phyloP scores from a whole-genome alignment of 352 stramenopile species.

The Globisporangium recalcitrans region DNA sequence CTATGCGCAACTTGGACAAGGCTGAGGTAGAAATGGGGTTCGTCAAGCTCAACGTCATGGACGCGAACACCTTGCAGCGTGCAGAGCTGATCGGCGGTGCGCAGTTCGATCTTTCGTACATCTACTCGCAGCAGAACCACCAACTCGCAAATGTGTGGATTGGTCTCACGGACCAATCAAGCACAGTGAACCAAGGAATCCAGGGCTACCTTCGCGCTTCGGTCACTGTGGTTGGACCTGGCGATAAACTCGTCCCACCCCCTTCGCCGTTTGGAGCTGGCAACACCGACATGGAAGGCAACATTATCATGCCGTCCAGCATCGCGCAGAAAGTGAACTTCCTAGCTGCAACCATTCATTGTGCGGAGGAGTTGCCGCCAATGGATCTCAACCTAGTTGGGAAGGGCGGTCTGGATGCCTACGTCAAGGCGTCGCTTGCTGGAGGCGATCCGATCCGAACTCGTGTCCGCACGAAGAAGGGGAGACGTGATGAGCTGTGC shows the following conservation, averaged over 20 bases:
- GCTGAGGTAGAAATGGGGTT: conserved; percentile 79
- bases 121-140: conserved; percentile 85
- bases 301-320: conserved; percentile 77
- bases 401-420: conserved; percentile 65
- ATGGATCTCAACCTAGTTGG: conserved; percentile 70
- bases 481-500: conserved; percentile 55
- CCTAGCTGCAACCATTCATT: conserved; percentile 56
- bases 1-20: conserved; percentile 72
- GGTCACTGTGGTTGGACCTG: conserved; percentile 84
- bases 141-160: conserved; percentile 90
- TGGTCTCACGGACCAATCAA: conserved; percentile 79
- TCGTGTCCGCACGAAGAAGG: conserved; percentile 74
- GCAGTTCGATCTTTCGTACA: conserved; percentile 84
- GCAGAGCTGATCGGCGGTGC: conserved; percentile 86
- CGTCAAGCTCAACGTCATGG: conserved; percentile 79
- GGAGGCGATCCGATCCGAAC: conserved; percentile 59
- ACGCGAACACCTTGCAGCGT: conserved; percentile 81
- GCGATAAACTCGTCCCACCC: conserved; percentile 72
- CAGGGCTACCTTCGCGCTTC: conserved; percentile 89
- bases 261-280: conserved; percentile 53
- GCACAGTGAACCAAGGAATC: conserved; percentile 78
- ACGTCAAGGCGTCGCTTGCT: conserved; percentile 55
- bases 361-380: conserved; percentile 62
- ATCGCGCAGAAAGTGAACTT: conserved; percentile 76
- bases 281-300: conserved; percentile 39